Conservation (phyloP, 2,329 filamentous ascomycete species). For the Trichoderma semiorbis region DNA sequence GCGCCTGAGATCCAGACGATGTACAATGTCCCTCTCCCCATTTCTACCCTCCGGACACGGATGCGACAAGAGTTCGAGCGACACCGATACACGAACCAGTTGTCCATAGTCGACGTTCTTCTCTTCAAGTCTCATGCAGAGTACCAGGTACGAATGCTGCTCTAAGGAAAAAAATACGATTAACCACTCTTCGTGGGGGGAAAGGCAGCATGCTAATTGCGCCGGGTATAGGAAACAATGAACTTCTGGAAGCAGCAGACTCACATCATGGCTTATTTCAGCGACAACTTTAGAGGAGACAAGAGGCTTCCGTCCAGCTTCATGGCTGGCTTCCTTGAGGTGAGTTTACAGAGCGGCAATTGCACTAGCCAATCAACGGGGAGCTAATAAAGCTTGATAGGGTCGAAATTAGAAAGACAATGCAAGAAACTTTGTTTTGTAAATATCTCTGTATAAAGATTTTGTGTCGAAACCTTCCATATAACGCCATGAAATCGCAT, state of each 20-base stretch:
- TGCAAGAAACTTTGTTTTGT: slow-evolving; percentile 30
- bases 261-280: slow-evolving; percentile 96
- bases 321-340: slow-evolving; percentile 93
- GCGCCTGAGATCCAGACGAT: slow-evolving; percentile 95
- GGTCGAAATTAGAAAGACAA: slow-evolving; percentile 52
- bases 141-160: slow-evolving; percentile 67
- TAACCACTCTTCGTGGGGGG: neutral
- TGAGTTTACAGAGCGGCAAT: slow-evolving; percentile 41
- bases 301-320: slow-evolving; percentile 81
- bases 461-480: slow-evolving; percentile 26
- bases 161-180: neutral
- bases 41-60: slow-evolving; percentile 84
- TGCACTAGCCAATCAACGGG: neutral
- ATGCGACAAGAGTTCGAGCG: slow-evolving; percentile 96
- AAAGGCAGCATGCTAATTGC: slow-evolving; percentile 9
- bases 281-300: slow-evolving; percentile 73
- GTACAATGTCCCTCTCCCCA: slow-evolving; percentile 89
- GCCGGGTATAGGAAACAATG: slow-evolving; percentile 73
- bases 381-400: slow-evolving; percentile 33
- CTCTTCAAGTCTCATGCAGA: slow-evolving; percentile 89
- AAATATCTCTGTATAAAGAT: slow-evolving; percentile 34
- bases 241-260: slow-evolving; percentile 99
- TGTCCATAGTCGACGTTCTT: slow-evolving; percentile 83
- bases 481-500: slow-evolving; percentile 33
- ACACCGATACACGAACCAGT: slow-evolving; percentile 87